A percentile compares a stretch with the other conserved stretches of the same genome.
Evolutionary conservation across 257 asterid species (phyloP).

Genomic region (Solanum bulbocastanum): DNA sequence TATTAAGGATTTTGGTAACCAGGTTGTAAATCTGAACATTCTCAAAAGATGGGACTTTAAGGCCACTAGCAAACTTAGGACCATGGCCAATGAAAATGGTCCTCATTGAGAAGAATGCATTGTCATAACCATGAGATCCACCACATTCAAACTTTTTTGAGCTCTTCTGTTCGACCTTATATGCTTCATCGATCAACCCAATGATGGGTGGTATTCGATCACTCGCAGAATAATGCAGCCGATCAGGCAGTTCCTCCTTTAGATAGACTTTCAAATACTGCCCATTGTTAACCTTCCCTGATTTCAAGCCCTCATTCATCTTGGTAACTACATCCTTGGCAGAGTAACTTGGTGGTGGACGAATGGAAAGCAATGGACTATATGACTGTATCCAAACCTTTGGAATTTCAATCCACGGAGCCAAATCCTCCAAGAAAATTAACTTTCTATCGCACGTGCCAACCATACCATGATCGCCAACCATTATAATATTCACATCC

Average conservation of each 20-base stretch:
- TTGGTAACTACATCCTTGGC: slow-evolving; percentile 38
- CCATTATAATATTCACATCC: slow-evolving; percentile 43
- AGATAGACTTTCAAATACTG: slow-evolving; percentile 49
- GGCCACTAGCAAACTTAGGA: slow-evolving; percentile 50
- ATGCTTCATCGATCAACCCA: slow-evolving; percentile 55
- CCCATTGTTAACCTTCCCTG: slow-evolving; percentile 48
- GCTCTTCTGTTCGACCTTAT: slow-evolving; percentile 41
- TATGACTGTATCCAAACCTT: slow-evolving; percentile 52
- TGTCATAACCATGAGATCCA: slow-evolving; percentile 80
- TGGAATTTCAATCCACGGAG: slow-evolving; percentile 44
- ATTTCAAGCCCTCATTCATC: slow-evolving; percentile 54
- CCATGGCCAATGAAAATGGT: slow-evolving; percentile 62
- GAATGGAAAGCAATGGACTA: slow-evolving; percentile 47
- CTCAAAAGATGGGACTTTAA: slow-evolving; percentile 59
- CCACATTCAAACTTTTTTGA: slow-evolving; percentile 49
- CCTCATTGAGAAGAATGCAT: slow-evolving; percentile 68
- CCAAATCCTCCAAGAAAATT: slow-evolving; percentile 47
- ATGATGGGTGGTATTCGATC: slow-evolving; percentile 54
- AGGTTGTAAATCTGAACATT: slow-evolving; percentile 62
- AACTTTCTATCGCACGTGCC: slow-evolving; percentile 63
- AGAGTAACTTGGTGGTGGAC: slow-evolving; percentile 29
- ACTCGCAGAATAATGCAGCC: slow-evolving; percentile 51
- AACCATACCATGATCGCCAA: slow-evolving; percentile 79
- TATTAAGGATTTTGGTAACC: slow-evolving; percentile 44
- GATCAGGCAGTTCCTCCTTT: slow-evolving; percentile 54